A percentile compares a stretch with the other conserved stretches of the same genome.
phyloP scores from a whole-genome alignment of 352 stramenopile species.

The Phytophthora sp. region DNA sequence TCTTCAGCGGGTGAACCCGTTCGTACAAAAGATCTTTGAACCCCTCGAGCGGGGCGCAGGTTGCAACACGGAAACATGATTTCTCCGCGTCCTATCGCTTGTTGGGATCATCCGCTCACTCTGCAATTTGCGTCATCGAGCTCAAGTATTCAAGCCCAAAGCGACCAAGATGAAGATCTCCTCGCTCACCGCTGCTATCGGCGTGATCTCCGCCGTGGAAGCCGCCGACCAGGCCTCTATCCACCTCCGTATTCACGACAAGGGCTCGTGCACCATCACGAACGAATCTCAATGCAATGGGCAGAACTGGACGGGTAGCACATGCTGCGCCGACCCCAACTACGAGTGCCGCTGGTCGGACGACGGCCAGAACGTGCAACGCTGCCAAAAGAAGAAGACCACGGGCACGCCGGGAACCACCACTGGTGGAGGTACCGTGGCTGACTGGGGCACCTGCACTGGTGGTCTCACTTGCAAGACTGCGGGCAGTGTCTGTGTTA shows the following conservation, averaged over 20 bases:
- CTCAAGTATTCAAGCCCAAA: conserved; percentile 12
- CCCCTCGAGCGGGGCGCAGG: too few relatives aligned
- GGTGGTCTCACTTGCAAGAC: conserved; percentile 17
- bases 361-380: conserved; percentile 40
- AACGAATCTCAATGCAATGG: conserved; percentile 46
- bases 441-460: conserved; percentile 33
- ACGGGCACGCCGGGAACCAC: conserved; percentile 5
- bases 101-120: conserved; percentile 20
- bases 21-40: not conserved
- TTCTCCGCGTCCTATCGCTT: conserved; percentile 12
- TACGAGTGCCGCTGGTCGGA: conserved; percentile 46
- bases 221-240: conserved; percentile 15
- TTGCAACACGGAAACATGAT: conserved; percentile 2
- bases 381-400: conserved; percentile 35
- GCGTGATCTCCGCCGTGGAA: conserved; percentile 7
- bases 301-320: conserved; percentile 45
- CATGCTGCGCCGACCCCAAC: conserved; percentile 39
- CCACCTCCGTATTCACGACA: conserved; percentile 26
- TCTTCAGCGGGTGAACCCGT: too few relatives aligned
- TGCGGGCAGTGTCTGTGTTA: conserved; percentile 21
- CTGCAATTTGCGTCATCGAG: conserved; percentile 12
- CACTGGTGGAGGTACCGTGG: conserved; percentile 11
- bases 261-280: conserved; percentile 35
- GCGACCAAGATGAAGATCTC: conserved; percentile 24
- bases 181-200: conserved; percentile 2